These are phyloP conservation scores for Rhizophora apiculata DNA, from an alignment of 345 rosid genomes.

Conservation along the genomic window DNA sequence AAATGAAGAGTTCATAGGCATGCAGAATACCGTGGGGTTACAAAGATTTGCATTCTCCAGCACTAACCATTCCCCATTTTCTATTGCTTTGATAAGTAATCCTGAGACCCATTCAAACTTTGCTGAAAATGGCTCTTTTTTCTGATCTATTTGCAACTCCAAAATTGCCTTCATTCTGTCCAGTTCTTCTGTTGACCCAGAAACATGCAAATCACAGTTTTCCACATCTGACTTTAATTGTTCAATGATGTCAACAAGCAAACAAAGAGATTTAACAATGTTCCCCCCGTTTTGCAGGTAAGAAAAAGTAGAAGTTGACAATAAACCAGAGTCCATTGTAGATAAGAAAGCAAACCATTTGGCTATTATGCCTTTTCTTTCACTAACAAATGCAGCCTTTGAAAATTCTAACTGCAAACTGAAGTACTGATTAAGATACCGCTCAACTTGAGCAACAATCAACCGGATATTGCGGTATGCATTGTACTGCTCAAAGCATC, in stretches of 20 bases:
- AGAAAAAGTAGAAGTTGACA: conserved; percentile 36
- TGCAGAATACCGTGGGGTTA: conserved; percentile 74
- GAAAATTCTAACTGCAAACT: conserved; percentile 48
- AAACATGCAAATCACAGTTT: conserved; percentile 32
- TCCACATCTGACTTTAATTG: conserved; percentile 45
- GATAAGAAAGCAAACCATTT: conserved; percentile 67
- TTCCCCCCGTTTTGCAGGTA: conserved; percentile 26
- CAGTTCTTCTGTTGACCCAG: conserved; percentile 55
- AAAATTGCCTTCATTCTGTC: conserved; percentile 46
- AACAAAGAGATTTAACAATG: conserved; percentile 40
- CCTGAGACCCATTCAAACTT: conserved; percentile 97
- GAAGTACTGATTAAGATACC: conserved; percentile 60
- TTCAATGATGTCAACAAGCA: conserved; percentile 47
- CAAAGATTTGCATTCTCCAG: conserved; percentile 94
- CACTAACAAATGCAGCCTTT: conserved; percentile 35
- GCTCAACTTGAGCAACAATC: conserved; percentile 59
- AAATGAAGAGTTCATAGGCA: conserved; percentile 3
- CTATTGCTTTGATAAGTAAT: conserved; percentile 73
- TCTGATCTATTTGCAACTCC: conserved; percentile 49
- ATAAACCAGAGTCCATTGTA: conserved; percentile 31
- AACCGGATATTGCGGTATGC: conserved; percentile 65
- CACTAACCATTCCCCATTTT: conserved; percentile 93
- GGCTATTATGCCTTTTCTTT: conserved; percentile 42
- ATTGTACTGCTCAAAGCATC: conserved; percentile 93
- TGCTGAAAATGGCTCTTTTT: conserved; percentile 45